Evolutionary conservation across 305 asterid genomes (phyloP), one percentile per base, ranked within the genome.

Genomic region (Euphrasia arctica): DNA sequence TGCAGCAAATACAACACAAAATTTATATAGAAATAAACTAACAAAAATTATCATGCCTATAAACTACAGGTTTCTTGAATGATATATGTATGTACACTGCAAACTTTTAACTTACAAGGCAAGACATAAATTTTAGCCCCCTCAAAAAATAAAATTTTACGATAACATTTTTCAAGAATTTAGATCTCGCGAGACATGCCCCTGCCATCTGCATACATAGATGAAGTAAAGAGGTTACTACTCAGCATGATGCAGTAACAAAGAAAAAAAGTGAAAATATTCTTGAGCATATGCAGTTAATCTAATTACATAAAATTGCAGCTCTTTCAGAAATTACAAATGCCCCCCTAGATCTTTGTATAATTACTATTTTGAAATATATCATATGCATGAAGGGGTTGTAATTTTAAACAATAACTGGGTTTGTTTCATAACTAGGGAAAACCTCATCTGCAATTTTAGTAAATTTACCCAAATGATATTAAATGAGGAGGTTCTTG

Each of bases 181-280:
- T 45, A 80, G 75, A 72, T 92, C 97, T 67, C 86, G 77, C 9
- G 98, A 92, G 63, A 74, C 88, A 81, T 82, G 92, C 63, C 98
- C 97, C 67, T 89, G 98, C 98, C 98, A 92, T 87, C 98, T 92
- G 96, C 83, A 73, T 57, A 69, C 3, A 65, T 63, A 41, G 31
- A 62, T 34, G 36, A 11, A 59, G 62, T 32, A 5, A 63, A 51
- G 18, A 5, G 8, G 49, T 73, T 67, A 73, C 70, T 7, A 45
- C 14, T 3, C 51, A 9, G 13, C 14, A 47, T 47, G 4, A 10
- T 47, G 36, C 29, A 11, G 50, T 4, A 45, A 5, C 4, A 43
- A 66, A 34, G 18, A 36, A 39, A 7, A 27, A 50, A 34, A 29
- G 13, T 9, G 12, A 22, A 14, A 51, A 54, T 63, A 54, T 36